A percentile compares a stretch with the other conserved stretches of the same genome.
Evolutionary conservation across 306 rosid genomes (phyloP).

Genomic region (Lathyrus oleraceus): DNA sequence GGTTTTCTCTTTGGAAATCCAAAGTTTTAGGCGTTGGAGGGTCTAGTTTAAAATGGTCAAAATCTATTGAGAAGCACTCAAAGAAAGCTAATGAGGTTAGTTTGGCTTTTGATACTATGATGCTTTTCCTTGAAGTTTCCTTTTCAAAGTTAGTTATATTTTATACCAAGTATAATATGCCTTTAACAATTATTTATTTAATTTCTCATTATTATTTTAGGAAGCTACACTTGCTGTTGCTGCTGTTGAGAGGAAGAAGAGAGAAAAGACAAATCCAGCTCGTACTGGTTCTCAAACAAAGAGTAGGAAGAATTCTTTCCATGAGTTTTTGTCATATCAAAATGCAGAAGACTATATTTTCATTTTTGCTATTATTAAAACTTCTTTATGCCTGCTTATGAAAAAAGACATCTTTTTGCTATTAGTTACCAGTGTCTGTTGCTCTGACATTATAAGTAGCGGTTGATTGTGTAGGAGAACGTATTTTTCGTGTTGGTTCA

Average conservation of each 20-base stretch:
- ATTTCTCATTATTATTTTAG: constrained; percentile 47
- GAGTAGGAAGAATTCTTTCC: constrained; percentile 61
- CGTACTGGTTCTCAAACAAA: constrained; percentile 50
- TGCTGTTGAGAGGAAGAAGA: constrained; percentile 85
- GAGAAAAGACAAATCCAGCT: constrained; percentile 63
- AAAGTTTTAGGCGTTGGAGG: constrained; percentile 96
- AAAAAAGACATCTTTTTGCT: constrained; percentile 9
- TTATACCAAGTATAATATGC: constrained; percentile 23
- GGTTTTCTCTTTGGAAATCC: constrained; percentile 89
- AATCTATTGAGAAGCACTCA: constrained; percentile 86
- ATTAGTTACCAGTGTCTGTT: constrained; percentile 27
- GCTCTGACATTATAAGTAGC: constrained; percentile 41
- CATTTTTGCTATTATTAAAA: not conserved
- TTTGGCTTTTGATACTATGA: constrained; percentile 28
- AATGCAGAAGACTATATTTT: constrained; percentile 15
- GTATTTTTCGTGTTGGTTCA: constrained; percentile 73
- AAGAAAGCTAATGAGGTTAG: constrained; percentile 96
- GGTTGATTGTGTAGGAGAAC: constrained; percentile 63
- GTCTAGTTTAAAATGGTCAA: constrained; percentile 96
- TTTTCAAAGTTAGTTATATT: constrained; percentile 17
- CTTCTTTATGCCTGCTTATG: not conserved
- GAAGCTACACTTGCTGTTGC: constrained; percentile 98
- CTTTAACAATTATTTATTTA: constrained; percentile 16
- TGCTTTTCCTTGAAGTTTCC: constrained; percentile 1
- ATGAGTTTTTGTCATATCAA: constrained; percentile 47